These are phyloP conservation scores for Moelleriella libera DNA, from an alignment of 2,329 filamentous ascomycete genomes.

Conservation along the genomic window DNA sequence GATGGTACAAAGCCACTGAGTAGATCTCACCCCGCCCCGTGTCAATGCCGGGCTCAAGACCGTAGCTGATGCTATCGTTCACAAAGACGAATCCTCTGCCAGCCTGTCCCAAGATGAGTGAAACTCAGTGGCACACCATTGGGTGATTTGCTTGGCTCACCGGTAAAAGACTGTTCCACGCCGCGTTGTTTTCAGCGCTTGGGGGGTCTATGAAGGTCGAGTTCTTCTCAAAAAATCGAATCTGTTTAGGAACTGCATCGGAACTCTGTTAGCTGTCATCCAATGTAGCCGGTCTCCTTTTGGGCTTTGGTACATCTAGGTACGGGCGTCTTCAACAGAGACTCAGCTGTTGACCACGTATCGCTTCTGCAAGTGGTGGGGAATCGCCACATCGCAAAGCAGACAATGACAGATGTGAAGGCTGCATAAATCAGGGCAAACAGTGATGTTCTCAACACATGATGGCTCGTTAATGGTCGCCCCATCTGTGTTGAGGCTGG, in stretches of 20 bases:
- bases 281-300: neutral
- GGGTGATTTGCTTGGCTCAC: neutral
- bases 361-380: too few species aligned
- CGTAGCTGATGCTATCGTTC: neutral
- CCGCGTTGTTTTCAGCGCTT: neutral
- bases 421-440: too few species aligned
- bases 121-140: too few species aligned
- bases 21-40: slow-evolving; percentile 1
- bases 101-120: neutral
- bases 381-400: too few species aligned
- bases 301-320: neutral
- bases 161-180: slow-evolving; percentile 2
- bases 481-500: too few species aligned
- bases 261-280: too few species aligned
- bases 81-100: slow-evolving; percentile 3
- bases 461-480: too few species aligned
- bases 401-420: too few species aligned
- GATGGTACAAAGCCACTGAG: slow-evolving; percentile 6
- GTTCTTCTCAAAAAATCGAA: slow-evolving; percentile 1
- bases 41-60: slow-evolving; percentile 2
- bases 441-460: too few species aligned
- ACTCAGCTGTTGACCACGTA: too few species aligned
- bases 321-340: too few species aligned
- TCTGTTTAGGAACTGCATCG: slow-evolving; percentile 1
- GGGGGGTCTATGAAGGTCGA: slow-evolving; percentile 1